These are phyloP conservation scores for Parmales sp. DNA, from an alignment of 108 stramenopile species.

Conservation along the genomic window DNA sequence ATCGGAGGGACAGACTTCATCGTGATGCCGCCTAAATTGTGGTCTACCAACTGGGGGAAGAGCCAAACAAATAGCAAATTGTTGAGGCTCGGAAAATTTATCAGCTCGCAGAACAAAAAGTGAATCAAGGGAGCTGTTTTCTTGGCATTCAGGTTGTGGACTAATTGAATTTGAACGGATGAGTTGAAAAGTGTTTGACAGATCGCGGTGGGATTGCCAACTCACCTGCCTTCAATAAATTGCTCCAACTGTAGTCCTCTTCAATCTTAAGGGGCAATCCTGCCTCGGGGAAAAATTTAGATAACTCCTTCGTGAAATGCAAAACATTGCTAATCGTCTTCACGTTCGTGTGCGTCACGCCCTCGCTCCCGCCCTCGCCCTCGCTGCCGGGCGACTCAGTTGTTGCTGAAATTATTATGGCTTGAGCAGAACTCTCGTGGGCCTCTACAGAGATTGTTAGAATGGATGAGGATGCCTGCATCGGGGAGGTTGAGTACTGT, in stretches of 20 bases:
- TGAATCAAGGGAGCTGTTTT: neutral
- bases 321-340: neutral
- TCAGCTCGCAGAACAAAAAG: neutral
- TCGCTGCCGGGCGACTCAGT: too few species aligned
- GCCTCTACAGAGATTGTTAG: neutral
- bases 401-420: too few species aligned
- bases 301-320: slow-evolving; percentile 4
- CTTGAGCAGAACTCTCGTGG: too few species aligned
- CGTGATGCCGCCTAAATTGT: neutral
- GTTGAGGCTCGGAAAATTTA: neutral
- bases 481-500: neutral
- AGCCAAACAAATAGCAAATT: neutral
- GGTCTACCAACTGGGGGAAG: neutral
- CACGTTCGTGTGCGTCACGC: too few species aligned
- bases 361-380: too few species aligned
- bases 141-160: neutral
- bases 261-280: neutral
- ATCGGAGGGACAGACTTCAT: neutral
- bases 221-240: too few species aligned
- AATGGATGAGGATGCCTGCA: neutral
- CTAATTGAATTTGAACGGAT: neutral
- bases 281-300: neutral
- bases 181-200: neutral
- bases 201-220: too few species aligned
- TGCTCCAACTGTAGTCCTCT: neutral